A percentile compares a stretch with the other conserved stretches of the same genome.
These are phyloP conservation scores for Leccinum ambiguum DNA, from an alignment of 1,284 basidiomycete species.

Conservation along the genomic window DNA sequence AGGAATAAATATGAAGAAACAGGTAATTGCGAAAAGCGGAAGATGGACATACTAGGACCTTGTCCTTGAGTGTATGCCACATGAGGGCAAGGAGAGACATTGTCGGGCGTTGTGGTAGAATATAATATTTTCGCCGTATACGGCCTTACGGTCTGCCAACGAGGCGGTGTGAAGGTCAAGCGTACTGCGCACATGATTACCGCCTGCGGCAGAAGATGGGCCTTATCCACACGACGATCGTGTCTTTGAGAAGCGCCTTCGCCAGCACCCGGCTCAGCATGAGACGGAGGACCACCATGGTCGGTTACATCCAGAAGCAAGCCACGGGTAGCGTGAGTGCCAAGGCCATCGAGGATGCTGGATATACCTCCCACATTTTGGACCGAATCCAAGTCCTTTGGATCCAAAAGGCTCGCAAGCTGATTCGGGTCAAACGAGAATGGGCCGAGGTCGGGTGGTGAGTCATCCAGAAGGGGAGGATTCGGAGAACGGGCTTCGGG, in stretches of 20 bases:
- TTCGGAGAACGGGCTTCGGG: constrained; percentile 4
- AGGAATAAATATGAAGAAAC: constrained; percentile 8
- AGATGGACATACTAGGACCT: constrained; percentile 72
- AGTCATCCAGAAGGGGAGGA: constrained; percentile 51
- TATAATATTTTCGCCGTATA: constrained; percentile 84
- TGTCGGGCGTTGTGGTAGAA: too few relatives aligned
- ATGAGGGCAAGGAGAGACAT: constrained; percentile 40
- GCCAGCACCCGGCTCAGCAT: constrained; percentile 35
- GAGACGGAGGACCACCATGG: constrained; percentile 10
- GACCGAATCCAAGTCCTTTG: constrained; percentile 75
- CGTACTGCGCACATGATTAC: constrained; percentile 21
- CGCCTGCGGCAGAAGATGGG: constrained; percentile 34
- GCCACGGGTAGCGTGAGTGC: constrained; percentile 65
- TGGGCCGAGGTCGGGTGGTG: constrained; percentile 66
- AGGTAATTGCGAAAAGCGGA: constrained; percentile 1
- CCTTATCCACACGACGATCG: constrained; percentile 26
- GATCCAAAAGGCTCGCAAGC: constrained; percentile 88
- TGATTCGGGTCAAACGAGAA: constrained; percentile 72
- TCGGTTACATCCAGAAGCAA: constrained; percentile 28
- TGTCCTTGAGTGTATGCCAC: constrained; percentile 96
- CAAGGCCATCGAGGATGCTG: constrained; percentile 73
- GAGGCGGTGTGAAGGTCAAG: constrained; percentile 48
- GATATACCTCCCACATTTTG: constrained; percentile 58
- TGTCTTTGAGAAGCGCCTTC: constrained; percentile 41
- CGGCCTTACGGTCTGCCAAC: constrained; percentile 63